These are phyloP conservation scores for Cucumis sativus DNA, from an alignment of 306 rosid species.

Conservation along the genomic window DNA sequence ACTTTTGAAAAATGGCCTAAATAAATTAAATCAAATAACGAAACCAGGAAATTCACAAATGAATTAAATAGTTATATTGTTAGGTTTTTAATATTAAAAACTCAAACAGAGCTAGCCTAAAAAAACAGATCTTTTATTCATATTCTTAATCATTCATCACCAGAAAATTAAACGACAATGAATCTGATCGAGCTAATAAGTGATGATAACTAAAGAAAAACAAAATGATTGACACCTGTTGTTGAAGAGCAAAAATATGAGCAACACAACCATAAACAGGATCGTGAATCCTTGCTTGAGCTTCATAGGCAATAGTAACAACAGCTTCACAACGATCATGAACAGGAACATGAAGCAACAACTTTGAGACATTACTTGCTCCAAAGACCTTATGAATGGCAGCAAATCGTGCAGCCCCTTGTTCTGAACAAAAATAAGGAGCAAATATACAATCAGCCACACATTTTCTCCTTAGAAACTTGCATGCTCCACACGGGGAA, in stretches of 20 bases:
- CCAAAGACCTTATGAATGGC: slow-evolving; percentile 96
- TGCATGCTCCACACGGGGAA: slow-evolving; percentile 98
- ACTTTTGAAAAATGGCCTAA: too few relatives aligned
- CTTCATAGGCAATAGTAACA: slow-evolving; percentile 86
- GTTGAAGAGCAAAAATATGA: slow-evolving; percentile 89
- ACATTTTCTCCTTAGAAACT: slow-evolving; percentile 82
- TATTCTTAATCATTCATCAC: neutral
- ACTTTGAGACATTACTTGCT: slow-evolving; percentile 85
- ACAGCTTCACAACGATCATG: slow-evolving; percentile 90
- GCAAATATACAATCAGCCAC: slow-evolving; percentile 82
- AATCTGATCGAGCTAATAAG: neutral
- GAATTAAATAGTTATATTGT: too few relatives aligned
- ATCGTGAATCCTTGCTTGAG: slow-evolving; percentile 84
- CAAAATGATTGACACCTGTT: slow-evolving; percentile 40
- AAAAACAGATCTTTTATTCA: neutral
- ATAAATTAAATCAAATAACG: too few relatives aligned
- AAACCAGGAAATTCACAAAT: too few relatives aligned
- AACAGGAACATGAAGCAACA: slow-evolving; percentile 64
- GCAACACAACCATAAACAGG: slow-evolving; percentile 97
- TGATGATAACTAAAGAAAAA: too few relatives aligned
- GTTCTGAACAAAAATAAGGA: slow-evolving; percentile 84
- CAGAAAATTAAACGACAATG: too few relatives aligned
- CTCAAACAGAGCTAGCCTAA: neutral
- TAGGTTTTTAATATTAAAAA: too few relatives aligned
- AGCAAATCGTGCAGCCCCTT: slow-evolving; percentile 83